These are phyloP conservation scores for Gardenia jasminoides DNA, from an alignment of 257 asterid species.

Conservation along the genomic window DNA sequence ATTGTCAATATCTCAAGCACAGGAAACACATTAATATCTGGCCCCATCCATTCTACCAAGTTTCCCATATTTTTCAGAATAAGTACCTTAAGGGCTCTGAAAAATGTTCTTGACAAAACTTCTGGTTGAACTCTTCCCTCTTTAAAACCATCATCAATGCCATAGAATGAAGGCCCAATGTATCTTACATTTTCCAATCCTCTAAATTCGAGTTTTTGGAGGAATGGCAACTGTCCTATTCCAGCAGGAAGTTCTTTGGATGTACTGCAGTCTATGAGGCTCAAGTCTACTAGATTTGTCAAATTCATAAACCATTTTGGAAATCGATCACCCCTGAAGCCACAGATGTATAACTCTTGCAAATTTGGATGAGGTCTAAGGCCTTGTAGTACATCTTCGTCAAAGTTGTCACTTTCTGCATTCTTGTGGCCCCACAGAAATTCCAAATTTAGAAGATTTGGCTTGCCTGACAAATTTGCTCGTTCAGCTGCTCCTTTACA, in stretches of 20 bases:
- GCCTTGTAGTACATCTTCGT: constrained; percentile 30
- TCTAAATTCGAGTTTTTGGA: neutral
- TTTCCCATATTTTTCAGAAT: neutral
- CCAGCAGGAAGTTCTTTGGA: constrained; percentile 14
- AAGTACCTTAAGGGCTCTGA: constrained; percentile 15
- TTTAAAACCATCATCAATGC: neutral
- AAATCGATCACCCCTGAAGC: constrained; percentile 16
- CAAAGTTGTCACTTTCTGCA: neutral
- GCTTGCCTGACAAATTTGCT: constrained; percentile 22
- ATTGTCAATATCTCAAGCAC: neutral
- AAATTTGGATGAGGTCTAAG: constrained; percentile 28
- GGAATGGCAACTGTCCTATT: constrained; percentile 20
- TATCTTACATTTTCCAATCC: constrained; percentile 11
- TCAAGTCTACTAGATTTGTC: neutral
- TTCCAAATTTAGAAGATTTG: constrained; percentile 12
- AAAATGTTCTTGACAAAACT: neutral
- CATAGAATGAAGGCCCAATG: constrained; percentile 16
- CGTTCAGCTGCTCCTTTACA: constrained; percentile 20
- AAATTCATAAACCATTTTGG: constrained; percentile 25
- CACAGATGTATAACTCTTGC: neutral
- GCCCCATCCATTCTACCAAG: constrained; percentile 21
- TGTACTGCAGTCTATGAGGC: neutral
- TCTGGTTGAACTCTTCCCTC: no score
- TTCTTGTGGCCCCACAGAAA: constrained; percentile 15
- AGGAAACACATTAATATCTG: neutral